phyloP scores from a whole-genome alignment of 2,329 filamentous ascomycete species.

The Microcyclospora tardicrescens region DNA sequence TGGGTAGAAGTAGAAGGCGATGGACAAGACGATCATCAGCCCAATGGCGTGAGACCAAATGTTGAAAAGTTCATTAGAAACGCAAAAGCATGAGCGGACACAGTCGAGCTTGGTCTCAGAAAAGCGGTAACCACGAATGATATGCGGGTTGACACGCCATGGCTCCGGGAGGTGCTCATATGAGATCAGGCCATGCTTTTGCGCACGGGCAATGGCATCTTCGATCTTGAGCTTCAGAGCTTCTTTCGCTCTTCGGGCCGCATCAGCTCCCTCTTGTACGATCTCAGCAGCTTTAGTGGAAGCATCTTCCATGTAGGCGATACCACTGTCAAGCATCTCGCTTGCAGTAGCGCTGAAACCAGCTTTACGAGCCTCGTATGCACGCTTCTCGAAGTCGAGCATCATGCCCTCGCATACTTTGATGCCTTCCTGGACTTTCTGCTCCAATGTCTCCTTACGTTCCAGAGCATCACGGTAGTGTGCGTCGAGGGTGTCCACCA shows the following conservation, averaged over 20 bases:
- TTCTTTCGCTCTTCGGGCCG: constrained; percentile 69
- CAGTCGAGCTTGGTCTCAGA: constrained; percentile 83
- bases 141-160: constrained; percentile 93
- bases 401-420: constrained; percentile 76
- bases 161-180: constrained; percentile 86
- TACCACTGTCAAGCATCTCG: constrained; percentile 63
- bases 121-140: constrained; percentile 84
- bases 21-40: constrained; percentile 69
- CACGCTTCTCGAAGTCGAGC: constrained; percentile 69
- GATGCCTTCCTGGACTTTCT: constrained; percentile 81
- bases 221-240: constrained; percentile 49
- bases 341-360: constrained; percentile 61
- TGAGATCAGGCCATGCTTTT: constrained; percentile 67
- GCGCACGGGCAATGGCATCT: constrained; percentile 69
- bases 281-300: constrained; percentile 62
- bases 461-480: constrained; percentile 77
- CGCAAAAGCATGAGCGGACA: constrained; percentile 56
- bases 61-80: constrained; percentile 91
- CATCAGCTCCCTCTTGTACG: constrained; percentile 68
- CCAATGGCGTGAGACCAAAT: constrained; percentile 95
- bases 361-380: constrained; percentile 65
- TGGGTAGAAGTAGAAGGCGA: constrained; percentile 95
- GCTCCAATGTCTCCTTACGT: constrained; percentile 74
- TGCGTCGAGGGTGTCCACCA: constrained; percentile 83
- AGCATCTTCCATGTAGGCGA: constrained; percentile 67